A percentile compares a stretch with the other conserved stretches of the same genome.
Evolutionary conservation across 768 basidiomycete genomes (phyloP).

Genomic region (Artomyces pyxidatus): DNA sequence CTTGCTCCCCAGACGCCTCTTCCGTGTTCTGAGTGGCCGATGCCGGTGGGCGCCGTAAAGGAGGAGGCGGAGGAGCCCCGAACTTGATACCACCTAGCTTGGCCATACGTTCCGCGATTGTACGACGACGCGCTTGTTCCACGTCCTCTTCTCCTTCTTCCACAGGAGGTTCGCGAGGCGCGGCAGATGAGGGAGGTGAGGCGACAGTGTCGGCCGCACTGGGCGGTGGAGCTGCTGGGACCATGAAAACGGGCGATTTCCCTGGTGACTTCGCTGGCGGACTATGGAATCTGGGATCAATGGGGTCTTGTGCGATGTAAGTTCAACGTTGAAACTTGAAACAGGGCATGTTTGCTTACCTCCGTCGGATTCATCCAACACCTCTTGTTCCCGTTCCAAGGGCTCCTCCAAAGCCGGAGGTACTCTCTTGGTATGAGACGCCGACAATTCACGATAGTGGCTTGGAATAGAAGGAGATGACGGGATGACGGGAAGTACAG

Average conservation of each 20-base stretch:
- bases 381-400: conserved; percentile 10
- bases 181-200: conserved; percentile 1
- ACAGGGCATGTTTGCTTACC: conserved; percentile 17
- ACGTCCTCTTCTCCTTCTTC: conserved; percentile 36
- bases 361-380: conserved; percentile 35
- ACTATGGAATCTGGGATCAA: conserved; percentile 56
- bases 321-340: too few species aligned
- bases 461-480: not conserved
- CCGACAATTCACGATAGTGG: not conserved
- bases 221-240: not conserved
- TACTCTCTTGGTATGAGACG: conserved; percentile 2
- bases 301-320: conserved; percentile 67
- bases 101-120: conserved; percentile 93
- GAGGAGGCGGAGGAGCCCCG: conserved; percentile 53
- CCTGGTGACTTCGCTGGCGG: conserved; percentile 29
- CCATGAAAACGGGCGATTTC: conserved; percentile 15
- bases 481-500: not conserved
- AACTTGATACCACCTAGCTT: conserved; percentile 82
- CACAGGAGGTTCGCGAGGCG: not conserved
- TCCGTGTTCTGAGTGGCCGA: conserved; percentile 22
- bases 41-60: conserved; percentile 29
- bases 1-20: conserved; percentile 15
- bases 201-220: conserved; percentile 1
- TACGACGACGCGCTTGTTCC: conserved; percentile 42
- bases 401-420: conserved; percentile 7